Percentiles rank a stretch among this genome's conserved stretches.
Evolutionary conservation across 306 rosid species (phyloP).

Genomic region (Rosa chinensis): DNA sequence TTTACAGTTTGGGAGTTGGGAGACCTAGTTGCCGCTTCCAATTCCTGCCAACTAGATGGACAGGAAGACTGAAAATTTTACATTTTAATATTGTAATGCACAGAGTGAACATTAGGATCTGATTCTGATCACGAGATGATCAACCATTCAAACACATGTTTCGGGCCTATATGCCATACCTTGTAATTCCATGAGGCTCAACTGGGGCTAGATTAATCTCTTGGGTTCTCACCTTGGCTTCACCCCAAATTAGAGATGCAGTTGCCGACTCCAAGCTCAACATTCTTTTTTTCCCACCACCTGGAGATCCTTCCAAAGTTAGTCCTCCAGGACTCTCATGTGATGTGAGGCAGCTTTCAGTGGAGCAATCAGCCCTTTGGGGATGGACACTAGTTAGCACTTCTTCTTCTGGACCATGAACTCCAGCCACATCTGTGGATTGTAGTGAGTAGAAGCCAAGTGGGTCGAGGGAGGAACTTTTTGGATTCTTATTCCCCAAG

Average conservation of each 20-base stretch:
- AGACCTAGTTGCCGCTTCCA: conserved; percentile 37
- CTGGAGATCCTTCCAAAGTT: conserved; percentile 67
- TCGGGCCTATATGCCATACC: conserved; percentile 65
- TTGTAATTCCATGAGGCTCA: conserved; percentile 53
- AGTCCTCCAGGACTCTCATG: conserved; percentile 82
- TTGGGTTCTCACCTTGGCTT: conserved; percentile 69
- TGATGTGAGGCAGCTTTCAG: conserved; percentile 93
- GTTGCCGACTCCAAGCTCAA: conserved; percentile 56
- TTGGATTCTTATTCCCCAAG: conserved; percentile 50
- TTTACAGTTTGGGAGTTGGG: conserved; percentile 54
- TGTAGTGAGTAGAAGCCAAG: conserved; percentile 73
- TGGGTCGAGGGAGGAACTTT: conserved; percentile 56
- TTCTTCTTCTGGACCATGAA: conserved; percentile 57
- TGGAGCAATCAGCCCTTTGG: conserved; percentile 88
- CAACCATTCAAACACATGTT: conserved; percentile 30
- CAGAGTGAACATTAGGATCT: conserved; percentile 32
- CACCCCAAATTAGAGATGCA: conserved; percentile 71
- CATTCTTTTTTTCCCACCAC: conserved; percentile 58
- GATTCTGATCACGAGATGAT: conserved; percentile 26
- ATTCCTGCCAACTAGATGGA: conserved; percentile 37
- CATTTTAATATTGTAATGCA: conserved; percentile 23
- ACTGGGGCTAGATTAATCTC: conserved; percentile 63
- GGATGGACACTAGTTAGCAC: conserved; percentile 42
- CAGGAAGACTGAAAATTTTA: conserved; percentile 27
- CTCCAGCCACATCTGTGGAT: conserved; percentile 48